Conservation (phyloP, 257 asterid genomes). For the Solanum arcanum region DNA sequence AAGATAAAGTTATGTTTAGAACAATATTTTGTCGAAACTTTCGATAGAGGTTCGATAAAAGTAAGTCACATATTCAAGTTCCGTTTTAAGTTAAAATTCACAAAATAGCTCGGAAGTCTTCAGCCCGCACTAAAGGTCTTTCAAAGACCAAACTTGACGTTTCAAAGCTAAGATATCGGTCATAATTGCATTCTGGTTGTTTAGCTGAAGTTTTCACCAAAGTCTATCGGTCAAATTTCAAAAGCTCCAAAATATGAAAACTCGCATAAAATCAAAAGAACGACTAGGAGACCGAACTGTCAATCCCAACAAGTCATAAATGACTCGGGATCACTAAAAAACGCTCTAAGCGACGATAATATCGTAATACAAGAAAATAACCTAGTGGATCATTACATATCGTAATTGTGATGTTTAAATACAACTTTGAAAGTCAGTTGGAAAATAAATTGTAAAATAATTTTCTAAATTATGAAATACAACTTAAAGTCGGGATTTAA, state of each 20-base stretch:
- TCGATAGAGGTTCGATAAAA: not conserved
- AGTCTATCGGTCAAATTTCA: not conserved
- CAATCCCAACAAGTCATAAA: not conserved
- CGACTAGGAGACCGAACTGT: fast-evolving
- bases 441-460: not conserved
- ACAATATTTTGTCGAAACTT: not conserved
- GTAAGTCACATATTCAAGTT: no score
- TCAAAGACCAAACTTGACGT: not conserved
- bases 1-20: not conserved
- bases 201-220: no score
- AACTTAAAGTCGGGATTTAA: no score
- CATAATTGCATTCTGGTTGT: not conserved
- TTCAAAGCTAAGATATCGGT: no score
- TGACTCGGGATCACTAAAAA: not conserved
- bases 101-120: not conserved
- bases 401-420: not conserved
- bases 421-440: not conserved
- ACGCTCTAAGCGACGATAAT: no score
- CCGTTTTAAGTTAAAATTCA: not conserved
- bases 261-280: not conserved
- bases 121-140: not conserved
- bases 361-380: not conserved
- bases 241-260: not conserved
- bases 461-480: no score
- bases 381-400: not conserved